Evolutionary conservation across 2,329 filamentous ascomycete genomes (phyloP), one percentile per base, ranked within the genome.

Genomic region (Emergomyces orientalis): DNA sequence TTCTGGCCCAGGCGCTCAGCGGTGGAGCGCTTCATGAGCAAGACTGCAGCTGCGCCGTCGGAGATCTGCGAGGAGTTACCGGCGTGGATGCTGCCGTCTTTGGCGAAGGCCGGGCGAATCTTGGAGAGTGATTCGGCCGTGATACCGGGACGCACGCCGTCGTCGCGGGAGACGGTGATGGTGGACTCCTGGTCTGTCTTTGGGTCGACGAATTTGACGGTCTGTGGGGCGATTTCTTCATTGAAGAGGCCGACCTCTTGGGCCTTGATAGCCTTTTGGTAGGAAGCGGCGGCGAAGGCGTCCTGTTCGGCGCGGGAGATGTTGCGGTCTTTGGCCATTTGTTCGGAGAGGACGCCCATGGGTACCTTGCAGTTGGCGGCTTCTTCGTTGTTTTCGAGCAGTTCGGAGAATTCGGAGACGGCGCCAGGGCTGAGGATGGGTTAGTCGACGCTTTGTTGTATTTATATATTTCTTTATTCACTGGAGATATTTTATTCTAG

Each of bases 1-100:
- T 83, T 83, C 81, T 97, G 93, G 63, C 90, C 90, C 19, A 97
- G 88, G 68, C 84, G 84, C 81, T 96, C 88, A 58, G 94, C 94
- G 19, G 89, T 96, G 67, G 87, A 90, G 62, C 94, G 91, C 81
- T 89, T 91, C 94, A 97, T 97, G 72, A 99, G 82, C 55, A 97
- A 84, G 7, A 97, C 93, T 57, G 94, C 94, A 37, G 94, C 93
- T 27, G 94, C 94, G 68, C 94, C 94, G 78, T 99, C 91, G 37
- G 90, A 94, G 74, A 99, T 91, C 79, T 97, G 94, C 61, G 87
- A 91, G 34, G 94, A 93, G 77, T 97, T 99, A 70, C 94, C 94
- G 63, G 91, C 94, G 81, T 97, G 93, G 79, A 97, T 97, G 71
- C 84, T 88, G 52, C 94, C 94, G 71, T 94, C 88, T 78, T 95